Conservation (phyloP, 164 flowering plant species). For the Tetracentron sinense region DNA sequence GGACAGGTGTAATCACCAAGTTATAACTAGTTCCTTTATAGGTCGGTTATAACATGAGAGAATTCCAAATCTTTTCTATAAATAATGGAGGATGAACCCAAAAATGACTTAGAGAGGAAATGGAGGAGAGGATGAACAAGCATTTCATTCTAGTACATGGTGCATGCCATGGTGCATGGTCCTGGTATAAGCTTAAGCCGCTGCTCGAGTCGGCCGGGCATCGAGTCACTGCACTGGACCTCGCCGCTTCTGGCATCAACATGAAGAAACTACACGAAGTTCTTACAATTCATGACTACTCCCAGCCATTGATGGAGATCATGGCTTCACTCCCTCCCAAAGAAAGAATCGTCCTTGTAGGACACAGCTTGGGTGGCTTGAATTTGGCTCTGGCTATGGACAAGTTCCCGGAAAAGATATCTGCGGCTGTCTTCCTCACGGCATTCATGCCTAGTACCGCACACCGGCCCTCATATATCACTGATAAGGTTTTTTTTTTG, state of each 20-base stretch:
- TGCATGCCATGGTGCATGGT: slow-evolving; percentile 34
- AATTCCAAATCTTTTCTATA: no score
- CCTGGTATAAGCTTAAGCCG: slow-evolving; percentile 24
- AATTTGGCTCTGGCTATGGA: slow-evolving; percentile 28
- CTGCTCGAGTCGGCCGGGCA: slow-evolving; percentile 26
- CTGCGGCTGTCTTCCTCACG: slow-evolving; percentile 26
- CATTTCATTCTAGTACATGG: slow-evolving; percentile 32
- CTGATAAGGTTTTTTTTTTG: slow-evolving; percentile 6
- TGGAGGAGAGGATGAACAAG: slow-evolving; percentile 1
- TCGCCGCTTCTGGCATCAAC: slow-evolving; percentile 30
- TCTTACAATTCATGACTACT: slow-evolving; percentile 16
- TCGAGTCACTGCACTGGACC: slow-evolving; percentile 29
- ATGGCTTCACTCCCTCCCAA: slow-evolving; percentile 11
- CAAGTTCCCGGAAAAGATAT: slow-evolving; percentile 23
- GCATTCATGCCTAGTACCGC: slow-evolving; percentile 1
- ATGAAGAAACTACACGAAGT: slow-evolving; percentile 7
- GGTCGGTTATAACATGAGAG: no score
- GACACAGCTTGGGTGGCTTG: slow-evolving; percentile 28
- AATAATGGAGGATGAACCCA: no score
- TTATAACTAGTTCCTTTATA: no score
- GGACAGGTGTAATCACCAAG: no score
- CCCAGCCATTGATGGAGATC: slow-evolving; percentile 20
- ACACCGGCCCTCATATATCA: background rate
- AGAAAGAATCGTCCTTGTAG: slow-evolving; percentile 28
- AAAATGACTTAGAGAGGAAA: no score